A percentile compares a stretch with the other conserved stretches of the same genome.
Conservation (phyloP, 345 rosid genomes). For the Boechera divaricarpa region DNA sequence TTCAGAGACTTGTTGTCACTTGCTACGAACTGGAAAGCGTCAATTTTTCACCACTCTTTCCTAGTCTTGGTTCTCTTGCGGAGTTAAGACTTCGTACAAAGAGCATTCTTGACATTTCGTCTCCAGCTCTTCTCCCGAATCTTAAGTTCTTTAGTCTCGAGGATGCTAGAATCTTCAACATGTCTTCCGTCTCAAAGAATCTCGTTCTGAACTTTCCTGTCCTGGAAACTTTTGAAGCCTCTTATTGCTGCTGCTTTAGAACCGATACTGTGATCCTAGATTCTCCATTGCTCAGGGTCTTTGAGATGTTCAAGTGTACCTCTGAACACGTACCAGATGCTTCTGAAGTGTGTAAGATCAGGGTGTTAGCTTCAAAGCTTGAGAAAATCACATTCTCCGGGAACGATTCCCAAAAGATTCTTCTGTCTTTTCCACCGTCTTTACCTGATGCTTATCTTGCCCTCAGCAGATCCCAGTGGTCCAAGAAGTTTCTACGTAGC, state of each 20-base stretch:
- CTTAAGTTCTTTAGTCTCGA: slow-evolving; percentile 27
- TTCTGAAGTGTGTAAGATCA: slow-evolving; percentile 12
- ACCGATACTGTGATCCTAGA: slow-evolving; percentile 24
- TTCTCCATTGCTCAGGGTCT: slow-evolving; percentile 27
- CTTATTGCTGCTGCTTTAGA: slow-evolving; percentile 15
- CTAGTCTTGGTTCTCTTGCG: slow-evolving; percentile 23
- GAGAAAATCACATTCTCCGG: slow-evolving; percentile 27
- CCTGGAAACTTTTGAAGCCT: slow-evolving; percentile 29
- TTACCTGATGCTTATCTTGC: slow-evolving; percentile 30
- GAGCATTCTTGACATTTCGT: slow-evolving; percentile 25
- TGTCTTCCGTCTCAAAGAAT: slow-evolving; percentile 23
- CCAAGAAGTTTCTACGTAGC: slow-evolving; percentile 29
- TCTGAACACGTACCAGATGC: slow-evolving; percentile 8
- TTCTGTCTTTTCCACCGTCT: slow-evolving; percentile 27
- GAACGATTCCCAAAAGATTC: not conserved
- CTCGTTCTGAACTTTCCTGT: slow-evolving; percentile 30
- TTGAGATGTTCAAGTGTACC: slow-evolving; percentile 28
- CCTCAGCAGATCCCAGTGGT: slow-evolving; percentile 13
- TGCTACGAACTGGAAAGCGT: slow-evolving; percentile 12
- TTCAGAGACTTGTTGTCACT: slow-evolving; percentile 29
- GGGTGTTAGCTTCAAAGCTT: slow-evolving; percentile 26
- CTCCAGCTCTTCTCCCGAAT: slow-evolving; percentile 17
- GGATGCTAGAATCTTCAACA: slow-evolving; percentile 31
- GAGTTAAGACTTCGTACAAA: slow-evolving; percentile 22
- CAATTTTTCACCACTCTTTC: slow-evolving; percentile 16